A percentile compares a stretch with the other conserved stretches of the same genome.
Evolutionary conservation across 2,329 filamentous ascomycete species (phyloP).

Genomic region (Penicillium sp.): DNA sequence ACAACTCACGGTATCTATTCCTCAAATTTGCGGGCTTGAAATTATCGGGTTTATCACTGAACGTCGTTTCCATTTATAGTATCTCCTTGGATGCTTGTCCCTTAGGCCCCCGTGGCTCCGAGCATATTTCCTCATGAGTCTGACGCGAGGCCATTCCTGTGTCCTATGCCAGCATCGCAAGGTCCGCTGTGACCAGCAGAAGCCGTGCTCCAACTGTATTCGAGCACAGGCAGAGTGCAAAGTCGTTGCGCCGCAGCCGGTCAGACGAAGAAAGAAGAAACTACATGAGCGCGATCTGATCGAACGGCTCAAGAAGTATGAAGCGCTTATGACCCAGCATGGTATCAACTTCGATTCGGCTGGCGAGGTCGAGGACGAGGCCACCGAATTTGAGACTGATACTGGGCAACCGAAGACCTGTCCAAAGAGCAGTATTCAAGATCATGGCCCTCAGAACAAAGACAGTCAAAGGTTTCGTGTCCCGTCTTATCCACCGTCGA

Average conservation of each 20-base stretch:
- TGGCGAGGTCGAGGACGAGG: background rate
- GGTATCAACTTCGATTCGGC: slow-evolving; percentile 61
- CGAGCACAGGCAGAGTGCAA: slow-evolving; percentile 57
- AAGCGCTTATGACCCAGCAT: slow-evolving; percentile 59
- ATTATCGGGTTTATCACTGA: background rate
- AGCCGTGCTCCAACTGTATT: slow-evolving; percentile 65
- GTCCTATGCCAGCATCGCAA: slow-evolving; percentile 58
- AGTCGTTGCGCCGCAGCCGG: background rate
- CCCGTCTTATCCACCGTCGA: background rate
- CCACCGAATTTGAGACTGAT: background rate
- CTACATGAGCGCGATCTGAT: slow-evolving; percentile 59
- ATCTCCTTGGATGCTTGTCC: background rate
- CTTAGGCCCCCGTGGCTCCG: background rate
- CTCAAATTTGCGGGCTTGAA: background rate
- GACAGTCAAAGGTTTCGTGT: background rate
- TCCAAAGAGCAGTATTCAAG: background rate
- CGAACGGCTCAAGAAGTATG: slow-evolving; percentile 62
- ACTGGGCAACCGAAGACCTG: no score
- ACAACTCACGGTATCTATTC: background rate
- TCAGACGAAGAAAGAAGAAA: background rate
- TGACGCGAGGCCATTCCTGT: slow-evolving; percentile 34
- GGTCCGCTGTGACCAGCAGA: slow-evolving; percentile 66
- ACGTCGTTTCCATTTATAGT: background rate
- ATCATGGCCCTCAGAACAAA: background rate
- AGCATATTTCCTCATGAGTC: slow-evolving; percentile 1